Evolutionary conservation across 2,329 filamentous ascomycete species (phyloP), one percentile per base, ranked within the genome.

Genomic region (Scedosporium apiospermum): DNA sequence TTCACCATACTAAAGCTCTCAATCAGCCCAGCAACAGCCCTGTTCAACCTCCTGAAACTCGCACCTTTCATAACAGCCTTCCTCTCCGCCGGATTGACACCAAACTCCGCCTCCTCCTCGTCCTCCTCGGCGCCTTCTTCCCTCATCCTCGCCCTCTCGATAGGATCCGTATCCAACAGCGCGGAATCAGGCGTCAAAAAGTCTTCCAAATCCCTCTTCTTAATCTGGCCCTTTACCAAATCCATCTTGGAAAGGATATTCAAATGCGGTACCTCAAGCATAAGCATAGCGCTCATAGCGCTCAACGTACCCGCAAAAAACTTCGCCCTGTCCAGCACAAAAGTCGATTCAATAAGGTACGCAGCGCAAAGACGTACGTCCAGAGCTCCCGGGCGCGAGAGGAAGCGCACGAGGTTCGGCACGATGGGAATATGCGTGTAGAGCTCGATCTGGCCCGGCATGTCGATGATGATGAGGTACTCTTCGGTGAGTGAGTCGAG

Each of bases 191-290:
- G 92, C 61, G 93, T 91, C 63, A 96, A 79, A 71, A 96, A 99
- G 23, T 91, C 84, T 77, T 96, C 96, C 64, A 99, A 73, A 68
- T 98, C 92, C 73, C 89, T 89, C 75, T 91, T 91, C 64, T 88
- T 87, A 27, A 98, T 84, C 74, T 95, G 90, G 46, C 90, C 91
- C 73, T 95, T 95, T 67, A 98, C 87, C 65, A 98, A 83, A 73
- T 99, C 95, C 93, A 98, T 98, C 78, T 99, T 99, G 72, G 89
- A 96, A 63, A 99, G 79, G 65, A 99, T 89, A 73, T 99, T 99
- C 72, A 99, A 86, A 72, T 99, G 95, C 4, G 95, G 95, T 66
- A 98, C 86, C 76, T 98, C 95, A 66, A 99, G 84, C 91, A 98
- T 95, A 70, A 99, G 86, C 95, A 99, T 99, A 66, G 95, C 93